Base-by-base conservation (phyloP, 768 basidiomycete species). In the Boletellus ananiceps region DNA sequence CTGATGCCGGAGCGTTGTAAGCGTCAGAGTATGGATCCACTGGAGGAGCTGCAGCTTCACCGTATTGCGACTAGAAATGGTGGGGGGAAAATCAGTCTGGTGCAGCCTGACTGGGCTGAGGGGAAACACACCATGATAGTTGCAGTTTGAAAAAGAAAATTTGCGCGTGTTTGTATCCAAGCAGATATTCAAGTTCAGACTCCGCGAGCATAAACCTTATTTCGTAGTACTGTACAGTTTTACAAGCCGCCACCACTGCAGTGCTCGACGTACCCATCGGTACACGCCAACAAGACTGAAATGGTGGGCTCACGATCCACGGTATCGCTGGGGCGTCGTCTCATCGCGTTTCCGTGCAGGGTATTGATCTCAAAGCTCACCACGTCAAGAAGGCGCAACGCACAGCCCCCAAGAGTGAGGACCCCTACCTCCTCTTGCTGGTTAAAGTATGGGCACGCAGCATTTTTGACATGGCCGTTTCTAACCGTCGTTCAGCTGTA, bases 351-450 rank as follows among this genome's bases (percentile, higher is more conserved):
- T 15, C 19, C 52, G 40, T 34, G 13, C 68, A 91, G 93, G 93
- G 93, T 86, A 95, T 96, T 74, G 93, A 96, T 76, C 82, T 97
- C 74, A 79, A 80, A 71, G 76, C 79, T 73, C 95, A 98, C 81
- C 95, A 99, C 84, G 94, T 96, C 84, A 95, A 89, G 86, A 97
- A 96, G 82, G 84, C 93, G 61, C 76, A 82, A 67, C 85, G 96
- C 57, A 88, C 88, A 60, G 91, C 91, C 56, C 96, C 96, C 70
- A 91, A 90, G 80, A 95, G 92, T 71, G 92, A 97, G 88, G 96
- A 99, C 74, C 95, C 95, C 15, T 98, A 99, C 78, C 83, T 99
- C 63, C 84, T 96, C 64, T 82, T 98, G 64, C 85, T 99, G 55
- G 96, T 98, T 74, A 98, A 97, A 84, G 94, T 94, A 66, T 52